Evolutionary conservation across 1,139 yeast genomes (phyloP).

Genomic region (Hyphopichia fennica): DNA sequence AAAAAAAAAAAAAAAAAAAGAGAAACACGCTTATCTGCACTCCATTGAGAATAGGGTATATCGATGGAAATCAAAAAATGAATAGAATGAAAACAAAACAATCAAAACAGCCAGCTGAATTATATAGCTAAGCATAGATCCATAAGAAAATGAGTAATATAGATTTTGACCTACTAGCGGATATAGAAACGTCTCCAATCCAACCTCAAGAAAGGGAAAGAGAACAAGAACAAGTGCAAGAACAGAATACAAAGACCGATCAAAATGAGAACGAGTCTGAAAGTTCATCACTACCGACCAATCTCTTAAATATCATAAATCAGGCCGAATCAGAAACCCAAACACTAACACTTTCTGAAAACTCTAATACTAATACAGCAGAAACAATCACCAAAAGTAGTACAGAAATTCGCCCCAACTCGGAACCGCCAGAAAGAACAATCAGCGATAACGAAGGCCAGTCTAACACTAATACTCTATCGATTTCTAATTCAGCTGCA

Average conservation of each 20-base stretch:
- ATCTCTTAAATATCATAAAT: conserved; percentile 3
- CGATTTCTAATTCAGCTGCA: background rate
- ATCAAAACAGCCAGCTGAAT: background rate
- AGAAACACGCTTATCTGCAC: too few species aligned
- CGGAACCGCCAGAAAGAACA: background rate
- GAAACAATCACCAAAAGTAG: background rate
- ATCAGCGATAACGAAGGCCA: background rate
- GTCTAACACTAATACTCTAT: background rate
- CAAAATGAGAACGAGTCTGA: background rate
- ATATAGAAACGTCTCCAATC: conserved; percentile 1
- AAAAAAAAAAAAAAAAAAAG: too few species aligned
- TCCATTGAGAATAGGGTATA: too few species aligned
- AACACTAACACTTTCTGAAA: too few species aligned
- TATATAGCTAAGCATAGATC: too few species aligned
- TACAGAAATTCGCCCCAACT: background rate
- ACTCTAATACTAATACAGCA: background rate
- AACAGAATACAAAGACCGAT: background rate
- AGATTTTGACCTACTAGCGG: conserved; percentile 1
- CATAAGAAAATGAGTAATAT: conserved; percentile 4
- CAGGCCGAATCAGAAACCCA: conserved; percentile 1
- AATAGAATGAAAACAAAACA: too few species aligned
- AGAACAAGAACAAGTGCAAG: background rate
- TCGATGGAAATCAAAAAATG: too few species aligned
- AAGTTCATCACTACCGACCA: background rate
- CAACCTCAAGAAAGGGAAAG: background rate